These are phyloP conservation scores for Phaffomyces thermotolerans DNA, from an alignment of 805 yeast genomes.

Conservation along the genomic window DNA sequence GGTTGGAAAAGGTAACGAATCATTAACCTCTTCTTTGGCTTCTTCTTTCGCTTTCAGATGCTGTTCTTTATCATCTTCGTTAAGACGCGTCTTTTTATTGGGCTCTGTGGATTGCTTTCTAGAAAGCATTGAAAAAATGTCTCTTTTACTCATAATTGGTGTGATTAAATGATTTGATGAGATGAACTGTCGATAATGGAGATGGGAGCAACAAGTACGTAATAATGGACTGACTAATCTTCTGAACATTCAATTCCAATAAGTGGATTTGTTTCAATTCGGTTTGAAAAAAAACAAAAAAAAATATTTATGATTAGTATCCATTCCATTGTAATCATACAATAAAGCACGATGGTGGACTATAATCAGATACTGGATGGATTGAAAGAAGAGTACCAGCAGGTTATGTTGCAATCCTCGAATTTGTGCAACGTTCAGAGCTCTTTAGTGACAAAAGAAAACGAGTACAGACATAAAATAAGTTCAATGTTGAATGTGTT, in stretches of 20 bases:
- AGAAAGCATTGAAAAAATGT: slow-evolving; percentile 1
- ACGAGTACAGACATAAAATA: neutral
- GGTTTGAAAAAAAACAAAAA: neutral
- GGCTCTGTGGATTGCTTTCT: neutral
- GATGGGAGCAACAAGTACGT: no score
- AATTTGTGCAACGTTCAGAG: neutral
- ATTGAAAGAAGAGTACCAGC: neutral
- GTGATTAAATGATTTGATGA: neutral
- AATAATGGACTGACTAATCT: neutral
- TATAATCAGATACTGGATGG: neutral
- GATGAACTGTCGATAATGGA: no score
- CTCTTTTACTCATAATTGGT: neutral
- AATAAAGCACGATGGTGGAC: neutral
- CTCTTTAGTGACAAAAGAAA: neutral
- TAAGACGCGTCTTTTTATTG: neutral
- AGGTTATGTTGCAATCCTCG: neutral
- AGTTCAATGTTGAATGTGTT: neutral
- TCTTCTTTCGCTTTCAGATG: neutral
- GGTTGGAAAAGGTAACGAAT: slow-evolving; percentile 17
- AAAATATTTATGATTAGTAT: neutral
- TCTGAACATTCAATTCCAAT: neutral
- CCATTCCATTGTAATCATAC: neutral
- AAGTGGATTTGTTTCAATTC: neutral
- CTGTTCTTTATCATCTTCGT: neutral
- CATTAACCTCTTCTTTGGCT: slow-evolving; percentile 6